Evolutionary conservation across 768 basidiomycete genomes (phyloP).

Genomic region (Lentinula boryana): DNA sequence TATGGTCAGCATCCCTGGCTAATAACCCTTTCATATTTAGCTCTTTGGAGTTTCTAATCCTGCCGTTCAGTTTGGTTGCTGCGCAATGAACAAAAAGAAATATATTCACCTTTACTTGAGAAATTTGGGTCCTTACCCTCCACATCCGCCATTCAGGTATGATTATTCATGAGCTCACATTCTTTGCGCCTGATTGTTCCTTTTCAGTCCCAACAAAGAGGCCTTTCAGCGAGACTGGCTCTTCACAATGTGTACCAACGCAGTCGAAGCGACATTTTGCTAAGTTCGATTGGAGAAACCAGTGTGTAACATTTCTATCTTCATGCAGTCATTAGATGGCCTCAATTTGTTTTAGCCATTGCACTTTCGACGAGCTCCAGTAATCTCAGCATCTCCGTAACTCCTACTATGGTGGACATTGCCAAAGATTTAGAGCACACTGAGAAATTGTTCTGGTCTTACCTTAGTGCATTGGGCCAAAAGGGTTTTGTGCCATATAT

Average conservation of each 20-base stretch:
- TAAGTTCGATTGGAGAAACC: conserved; percentile 87
- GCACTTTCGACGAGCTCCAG: conserved; percentile 73
- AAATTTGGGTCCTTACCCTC: conserved; percentile 51
- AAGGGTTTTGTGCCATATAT: conserved; percentile 66
- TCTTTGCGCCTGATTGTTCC: not conserved
- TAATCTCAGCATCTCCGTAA: conserved; percentile 28
- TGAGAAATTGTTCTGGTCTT: conserved; percentile 63
- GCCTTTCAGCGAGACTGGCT: conserved; percentile 71
- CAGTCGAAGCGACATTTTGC: conserved; percentile 82
- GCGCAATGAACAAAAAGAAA: conserved; percentile 48
- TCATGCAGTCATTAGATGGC: not conserved
- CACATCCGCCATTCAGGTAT: conserved; percentile 53
- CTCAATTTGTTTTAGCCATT: conserved; percentile 47
- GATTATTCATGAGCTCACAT: conserved; percentile 5
- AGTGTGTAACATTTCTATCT: conserved; percentile 41
- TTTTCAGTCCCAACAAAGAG: conserved; percentile 60
- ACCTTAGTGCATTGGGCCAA: conserved; percentile 46
- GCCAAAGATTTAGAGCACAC: conserved; percentile 57
- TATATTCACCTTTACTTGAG: conserved; percentile 49
- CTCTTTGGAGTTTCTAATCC: not conserved
- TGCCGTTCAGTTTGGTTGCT: conserved; percentile 54
- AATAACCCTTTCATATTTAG: not conserved
- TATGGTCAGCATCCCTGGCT: conserved; percentile 43
- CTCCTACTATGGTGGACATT: conserved; percentile 50
- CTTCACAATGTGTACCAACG: conserved; percentile 72